Evolutionary conservation across 2,329 filamentous ascomycete genomes (phyloP).

Genomic region (Apiospora phragmitis): DNA sequence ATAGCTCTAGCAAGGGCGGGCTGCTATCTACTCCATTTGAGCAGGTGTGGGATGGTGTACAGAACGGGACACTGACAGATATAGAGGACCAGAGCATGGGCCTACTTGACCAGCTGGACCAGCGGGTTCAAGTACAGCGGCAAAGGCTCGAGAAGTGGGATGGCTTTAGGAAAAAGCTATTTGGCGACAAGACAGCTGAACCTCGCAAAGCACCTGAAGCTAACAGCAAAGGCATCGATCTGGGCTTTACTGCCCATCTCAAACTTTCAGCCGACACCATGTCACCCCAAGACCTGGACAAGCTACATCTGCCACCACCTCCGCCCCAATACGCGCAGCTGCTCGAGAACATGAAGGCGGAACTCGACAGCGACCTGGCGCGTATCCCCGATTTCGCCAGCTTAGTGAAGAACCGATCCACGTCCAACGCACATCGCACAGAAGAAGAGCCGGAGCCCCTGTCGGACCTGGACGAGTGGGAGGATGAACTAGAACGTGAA

Average conservation of each 20-base stretch:
- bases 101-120: conserved; percentile 70
- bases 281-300: conserved; percentile 21
- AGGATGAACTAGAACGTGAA: conserved; percentile 42
- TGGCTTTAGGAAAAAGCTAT: conserved; percentile 57
- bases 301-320: conserved; percentile 23
- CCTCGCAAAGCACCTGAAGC: conserved; percentile 23
- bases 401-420: conserved; percentile 18
- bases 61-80: conserved; percentile 57
- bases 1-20: conserved; percentile 54
- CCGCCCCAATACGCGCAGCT: conserved; percentile 46
- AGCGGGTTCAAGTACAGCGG: conserved; percentile 65
- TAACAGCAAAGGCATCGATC: conserved; percentile 46
- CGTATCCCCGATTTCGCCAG: conserved; percentile 31
- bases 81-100: conserved; percentile 53
- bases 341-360: conserved; percentile 41
- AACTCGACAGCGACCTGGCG: conserved; percentile 36
- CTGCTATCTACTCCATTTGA: conserved; percentile 70
- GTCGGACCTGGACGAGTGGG: conserved; percentile 55
- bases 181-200: conserved; percentile 34
- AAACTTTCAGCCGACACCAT: conserved; percentile 43
- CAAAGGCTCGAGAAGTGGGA: conserved; percentile 73
- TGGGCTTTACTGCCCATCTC: conserved; percentile 56
- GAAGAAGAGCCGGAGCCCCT: conserved; percentile 31
- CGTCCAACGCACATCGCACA: conserved; percentile 8
- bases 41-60: conserved; percentile 68